phyloP scores from a whole-genome alignment of 441 rosid genomes.

The Rhodomyrtus psidioides region DNA sequence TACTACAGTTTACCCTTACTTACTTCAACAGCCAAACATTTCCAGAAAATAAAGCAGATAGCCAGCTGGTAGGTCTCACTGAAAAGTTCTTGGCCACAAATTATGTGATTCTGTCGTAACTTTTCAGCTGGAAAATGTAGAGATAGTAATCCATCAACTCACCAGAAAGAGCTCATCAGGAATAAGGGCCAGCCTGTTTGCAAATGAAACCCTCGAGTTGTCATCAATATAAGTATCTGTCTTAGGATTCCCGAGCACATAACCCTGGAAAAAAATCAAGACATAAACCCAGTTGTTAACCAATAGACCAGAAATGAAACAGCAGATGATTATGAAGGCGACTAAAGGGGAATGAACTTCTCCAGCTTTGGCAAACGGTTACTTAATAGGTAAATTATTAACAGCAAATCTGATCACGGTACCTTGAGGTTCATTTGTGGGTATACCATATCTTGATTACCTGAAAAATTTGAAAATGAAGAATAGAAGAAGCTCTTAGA shows the following conservation, averaged over 20 bases:
- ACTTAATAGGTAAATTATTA: background rate
- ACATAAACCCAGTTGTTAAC: background rate
- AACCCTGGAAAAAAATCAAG: background rate
- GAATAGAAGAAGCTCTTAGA: background rate
- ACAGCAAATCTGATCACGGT: background rate
- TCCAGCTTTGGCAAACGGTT: background rate
- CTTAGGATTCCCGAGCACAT: conserved; percentile 11
- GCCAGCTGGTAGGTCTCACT: background rate
- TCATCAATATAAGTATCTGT: conserved; percentile 1
- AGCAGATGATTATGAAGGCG: background rate
- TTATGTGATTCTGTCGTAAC: background rate
- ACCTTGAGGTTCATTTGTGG: conserved; percentile 21
- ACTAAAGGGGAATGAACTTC: background rate
- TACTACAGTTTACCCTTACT: background rate
- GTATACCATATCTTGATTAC: conserved; percentile 1
- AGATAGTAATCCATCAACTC: background rate
- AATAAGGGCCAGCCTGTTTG: background rate
- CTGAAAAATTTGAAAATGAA: conserved; percentile 3
- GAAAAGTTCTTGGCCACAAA: background rate
- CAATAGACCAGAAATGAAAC: background rate
- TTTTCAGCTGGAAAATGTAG: background rate
- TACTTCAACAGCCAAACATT: background rate
- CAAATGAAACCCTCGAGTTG: conserved; percentile 1
- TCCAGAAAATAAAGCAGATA: background rate
- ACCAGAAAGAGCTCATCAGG: background rate